Percentiles rank a stretch among this genome's conserved stretches.
Conservation (phyloP, 2,329 filamentous ascomycete genomes). For the Colletotrichum gigasporum region DNA sequence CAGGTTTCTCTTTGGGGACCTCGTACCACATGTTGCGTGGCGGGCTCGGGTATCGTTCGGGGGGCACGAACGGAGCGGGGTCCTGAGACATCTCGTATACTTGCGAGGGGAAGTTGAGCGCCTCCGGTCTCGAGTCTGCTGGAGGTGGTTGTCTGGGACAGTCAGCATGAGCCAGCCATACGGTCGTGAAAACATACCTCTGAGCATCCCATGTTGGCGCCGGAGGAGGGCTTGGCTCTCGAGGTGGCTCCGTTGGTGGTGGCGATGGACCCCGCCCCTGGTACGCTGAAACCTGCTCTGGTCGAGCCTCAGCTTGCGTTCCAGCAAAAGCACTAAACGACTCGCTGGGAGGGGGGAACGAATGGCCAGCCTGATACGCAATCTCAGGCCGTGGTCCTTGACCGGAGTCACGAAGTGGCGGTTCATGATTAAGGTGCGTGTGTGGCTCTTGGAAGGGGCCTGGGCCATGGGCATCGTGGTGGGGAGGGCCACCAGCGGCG, state of each 20-base stretch:
- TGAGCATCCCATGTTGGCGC: constrained; percentile 61
- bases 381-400: constrained; percentile 35
- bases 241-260: constrained; percentile 44
- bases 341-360: constrained; percentile 39
- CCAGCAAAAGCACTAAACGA: constrained; percentile 51
- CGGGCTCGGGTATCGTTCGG: constrained; percentile 80
- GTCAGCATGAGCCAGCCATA: constrained; percentile 30
- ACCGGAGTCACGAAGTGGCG: constrained; percentile 23
- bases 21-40: constrained; percentile 91
- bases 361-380: constrained; percentile 34
- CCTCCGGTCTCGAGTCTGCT: constrained; percentile 80
- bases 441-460: constrained; percentile 14
- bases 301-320: constrained; percentile 58
- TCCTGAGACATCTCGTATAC: constrained; percentile 88
- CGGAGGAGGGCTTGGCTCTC: constrained; percentile 45
- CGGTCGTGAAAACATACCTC: constrained; percentile 48
- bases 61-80: constrained; percentile 78
- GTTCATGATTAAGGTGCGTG: constrained; percentile 31
- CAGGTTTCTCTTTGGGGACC: constrained; percentile 72
- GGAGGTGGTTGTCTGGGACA: constrained; percentile 70
- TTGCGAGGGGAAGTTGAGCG: constrained; percentile 80
- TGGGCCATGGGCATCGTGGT: constrained; percentile 29
- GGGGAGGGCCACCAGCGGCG: constrained; percentile 29
- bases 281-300: constrained; percentile 46
- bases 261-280: constrained; percentile 34